Conservation (phyloP, 2,329 filamentous ascomycete species). For the Nigrospora sphaerica region DNA sequence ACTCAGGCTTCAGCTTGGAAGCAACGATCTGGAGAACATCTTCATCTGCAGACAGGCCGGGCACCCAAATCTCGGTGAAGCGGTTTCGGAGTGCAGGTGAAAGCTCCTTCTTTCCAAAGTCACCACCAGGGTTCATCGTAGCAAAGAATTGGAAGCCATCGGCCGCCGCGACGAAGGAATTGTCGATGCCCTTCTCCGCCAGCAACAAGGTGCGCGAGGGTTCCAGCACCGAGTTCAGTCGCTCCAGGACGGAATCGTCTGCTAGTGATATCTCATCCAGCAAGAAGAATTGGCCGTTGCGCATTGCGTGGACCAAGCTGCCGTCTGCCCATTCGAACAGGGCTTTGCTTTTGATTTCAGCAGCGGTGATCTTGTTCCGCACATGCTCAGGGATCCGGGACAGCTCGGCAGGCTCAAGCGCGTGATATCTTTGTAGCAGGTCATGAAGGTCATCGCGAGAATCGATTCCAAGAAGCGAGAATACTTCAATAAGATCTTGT, state of each 20-base stretch:
- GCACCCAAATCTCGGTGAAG: constrained; percentile 98
- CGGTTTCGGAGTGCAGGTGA: constrained; percentile 92
- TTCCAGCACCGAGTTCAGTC: constrained; percentile 93
- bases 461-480: constrained; percentile 34
- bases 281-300: constrained; percentile 79
- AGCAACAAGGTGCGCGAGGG: constrained; percentile 78
- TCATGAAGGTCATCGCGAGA: constrained; percentile 39
- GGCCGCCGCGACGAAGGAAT: constrained; percentile 69
- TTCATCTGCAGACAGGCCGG: constrained; percentile 72
- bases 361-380: constrained; percentile 36
- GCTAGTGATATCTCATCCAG: constrained; percentile 97
- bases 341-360: constrained; percentile 63
- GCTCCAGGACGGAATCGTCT: constrained; percentile 93
- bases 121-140: constrained; percentile 98
- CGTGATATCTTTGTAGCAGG: constrained; percentile 53
- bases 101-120: constrained; percentile 96
- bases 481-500: constrained; percentile 47
- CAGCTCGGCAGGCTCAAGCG: constrained; percentile 35
- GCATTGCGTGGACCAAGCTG: constrained; percentile 90
- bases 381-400: constrained; percentile 40
- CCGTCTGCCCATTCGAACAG: constrained; percentile 97
- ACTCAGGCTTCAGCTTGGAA: constrained; percentile 58
- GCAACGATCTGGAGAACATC: constrained; percentile 84
- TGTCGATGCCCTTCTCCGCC: constrained; percentile 84
- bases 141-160: constrained; percentile 91